Evolutionary conservation across 192 early-diverging fungal genomes (phyloP), one percentile per base, ranked within the genome.

Genomic region (Spizellomyces punctatus): DNA sequence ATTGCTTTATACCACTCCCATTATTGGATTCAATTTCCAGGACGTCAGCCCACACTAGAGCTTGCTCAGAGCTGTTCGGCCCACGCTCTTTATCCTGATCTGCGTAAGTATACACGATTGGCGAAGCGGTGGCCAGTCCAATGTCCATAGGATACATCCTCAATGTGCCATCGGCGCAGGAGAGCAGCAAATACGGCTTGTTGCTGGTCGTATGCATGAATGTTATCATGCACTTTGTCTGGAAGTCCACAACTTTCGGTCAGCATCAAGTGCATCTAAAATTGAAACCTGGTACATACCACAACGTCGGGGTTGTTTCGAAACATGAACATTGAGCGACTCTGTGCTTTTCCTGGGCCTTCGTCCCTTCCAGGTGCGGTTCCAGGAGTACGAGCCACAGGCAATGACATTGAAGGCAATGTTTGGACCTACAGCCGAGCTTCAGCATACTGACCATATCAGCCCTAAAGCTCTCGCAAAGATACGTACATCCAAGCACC

Each of bases 81-180:
- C 10, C 50, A 14, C 17, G 55, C 46, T 73, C 48, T 10, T 58
- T 41, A 36, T 72, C 71, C 46, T 72, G 71, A 52, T 75, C 73
- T 50, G 64, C 43, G 52, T 60, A 69, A 8, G 41, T 61, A 64
- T 69, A 75, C 5, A 75, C 59, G 45, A 63, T 47, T 19, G 76
- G 76, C 43, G 46, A n/a, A 6, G 49, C 76, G 4, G 69, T 67
- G 6, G 69, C 69, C 9, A 71, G 46, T 14, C 71, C 64, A 10
- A 19, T 19, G 46, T 77, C 76, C 50, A 67, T 65, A 8, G 64
- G 49, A 61, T 77, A 72, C 52, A 64, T 61, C 12, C 76, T 69
- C 10, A 72, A 50, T 6, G 76, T 52, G 8, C 70, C 69, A 56
- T 77, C 76, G 14, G 48, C 50, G 64, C 76, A 72, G 56, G 63